Conservation (phyloP, 106 monocot genomes). For the Alisma plantagoaquatica region DNA sequence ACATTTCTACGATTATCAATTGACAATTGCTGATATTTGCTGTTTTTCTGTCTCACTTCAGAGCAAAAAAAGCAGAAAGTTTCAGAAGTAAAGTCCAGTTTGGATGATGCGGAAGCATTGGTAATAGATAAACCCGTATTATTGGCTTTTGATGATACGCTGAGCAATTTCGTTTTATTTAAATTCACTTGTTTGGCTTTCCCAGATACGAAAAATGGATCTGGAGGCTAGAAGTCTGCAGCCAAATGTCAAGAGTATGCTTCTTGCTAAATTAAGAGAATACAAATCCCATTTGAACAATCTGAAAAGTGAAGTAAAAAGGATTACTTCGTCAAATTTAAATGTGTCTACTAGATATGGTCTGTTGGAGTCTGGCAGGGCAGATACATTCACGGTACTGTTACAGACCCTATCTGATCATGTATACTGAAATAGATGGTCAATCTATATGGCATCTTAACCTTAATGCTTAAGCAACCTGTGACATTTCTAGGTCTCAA, state of each 20-base stretch:
- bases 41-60: too few species aligned
- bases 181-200: not conserved
- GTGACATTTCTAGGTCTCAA: too few species aligned
- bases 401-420: too few species aligned
- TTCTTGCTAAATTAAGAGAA: slow-evolving; percentile 26
- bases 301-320: slow-evolving; percentile 26
- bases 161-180: not conserved
- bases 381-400: slow-evolving; percentile 20
- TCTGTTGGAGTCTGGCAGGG: slow-evolving; percentile 23
- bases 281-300: slow-evolving; percentile 28
- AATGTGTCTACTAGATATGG: slow-evolving; percentile 8
- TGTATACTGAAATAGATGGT: too few species aligned
- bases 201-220: slow-evolving; percentile 27
- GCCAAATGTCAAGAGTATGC: slow-evolving; percentile 20
- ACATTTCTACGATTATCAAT: too few species aligned
- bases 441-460: too few species aligned
- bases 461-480: too few species aligned
- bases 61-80: slow-evolving; percentile 67
- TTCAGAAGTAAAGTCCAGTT: slow-evolving; percentile 48
- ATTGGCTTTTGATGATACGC: not conserved
- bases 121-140: slow-evolving; percentile 11
- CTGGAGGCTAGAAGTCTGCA: slow-evolving; percentile 31
- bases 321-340: slow-evolving; percentile 15
- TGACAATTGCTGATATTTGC: too few species aligned
- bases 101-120: slow-evolving; percentile 68